Conservation (phyloP, 768 basidiomycete species). For the Pulveroboletus sp. region DNA sequence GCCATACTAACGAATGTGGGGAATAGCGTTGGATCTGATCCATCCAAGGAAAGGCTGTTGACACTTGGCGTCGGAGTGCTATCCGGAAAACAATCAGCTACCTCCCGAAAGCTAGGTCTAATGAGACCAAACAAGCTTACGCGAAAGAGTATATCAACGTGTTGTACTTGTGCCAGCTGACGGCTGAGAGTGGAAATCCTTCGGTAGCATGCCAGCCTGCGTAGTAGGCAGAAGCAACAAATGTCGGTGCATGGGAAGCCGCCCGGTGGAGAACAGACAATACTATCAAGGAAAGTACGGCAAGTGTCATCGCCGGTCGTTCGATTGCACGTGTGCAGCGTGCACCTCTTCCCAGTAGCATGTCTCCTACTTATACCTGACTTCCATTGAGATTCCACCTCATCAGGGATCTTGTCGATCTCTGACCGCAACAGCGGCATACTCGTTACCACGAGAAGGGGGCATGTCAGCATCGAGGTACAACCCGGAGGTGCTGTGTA, state of each 20-base stretch:
- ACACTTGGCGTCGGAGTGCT: slow-evolving; percentile 35
- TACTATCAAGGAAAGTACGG: neutral
- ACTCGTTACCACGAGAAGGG: slow-evolving; percentile 5
- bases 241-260: neutral
- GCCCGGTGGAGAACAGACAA: slow-evolving; percentile 1
- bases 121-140: slow-evolving; percentile 23
- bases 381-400: slow-evolving; percentile 14
- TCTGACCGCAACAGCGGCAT: slow-evolving; percentile 59
- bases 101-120: neutral
- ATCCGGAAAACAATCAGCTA: neutral
- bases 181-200: slow-evolving; percentile 46
- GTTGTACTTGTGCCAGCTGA: slow-evolving; percentile 75
- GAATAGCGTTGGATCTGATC: slow-evolving; percentile 46
- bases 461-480: neutral
- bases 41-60: slow-evolving; percentile 28
- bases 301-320: neutral
- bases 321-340: neutral
- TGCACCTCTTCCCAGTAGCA: neutral
- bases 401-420: slow-evolving; percentile 48
- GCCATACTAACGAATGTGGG: slow-evolving; percentile 52
- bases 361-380: neutral
- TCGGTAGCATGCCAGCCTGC: slow-evolving; percentile 57
- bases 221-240: slow-evolving; percentile 56
- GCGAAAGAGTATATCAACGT: slow-evolving; percentile 66
- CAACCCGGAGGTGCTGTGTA: slow-evolving; percentile 24